Evolutionary conservation across 169 alveolate genomes (phyloP), one percentile per base, ranked within the genome.

Genomic region (Plasmodium knowlesi): DNA sequence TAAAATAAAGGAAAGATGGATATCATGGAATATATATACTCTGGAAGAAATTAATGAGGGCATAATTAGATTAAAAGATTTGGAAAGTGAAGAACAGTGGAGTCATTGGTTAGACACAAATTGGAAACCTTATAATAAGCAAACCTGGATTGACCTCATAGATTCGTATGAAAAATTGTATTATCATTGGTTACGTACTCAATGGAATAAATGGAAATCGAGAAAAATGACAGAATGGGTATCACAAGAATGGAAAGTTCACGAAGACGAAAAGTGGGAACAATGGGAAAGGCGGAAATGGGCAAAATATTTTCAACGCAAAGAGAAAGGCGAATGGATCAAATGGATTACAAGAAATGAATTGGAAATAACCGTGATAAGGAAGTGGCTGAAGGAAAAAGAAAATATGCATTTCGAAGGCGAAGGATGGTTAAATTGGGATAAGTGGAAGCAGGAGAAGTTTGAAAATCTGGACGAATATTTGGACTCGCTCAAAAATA

Each of bases 191-290:
- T 5, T 5, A 82, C 8, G 28, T 14, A 30, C 34, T 16, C 25
- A 30, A 14, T 82, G 90, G 90, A 8, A 54, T 37, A 82, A 82
- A 30, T 82, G 90, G 90, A 82, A 57, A 82, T 50, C 61, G 0
- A 14, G 39, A 54, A 82, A 82, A 82, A 32, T 82, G 57, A 82
- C 80, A 25, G 50, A 46, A 22, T 82, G 90, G 90, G 30, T 57
- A 32, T 53, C 70, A 46, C 78, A 82, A 82, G 43, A 82, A 28
- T 82, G 90, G 90, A 82, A 82, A 82, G 43, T 82, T 54, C 10
- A 28, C 16, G 90, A 82, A 82, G 90, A 82, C 4, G 80, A 54
- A 25, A 22, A 41, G 32, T 80, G 86, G 86, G 76, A n/a, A 46
- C 12, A 43, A 80, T 80, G 76, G 76, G 86, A 80, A 80, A 53